Percentiles rank a stretch among this genome's conserved stretches.
Conservation (phyloP, 2,329 filamentous ascomycete genomes). For the Pyricularia grisea region DNA sequence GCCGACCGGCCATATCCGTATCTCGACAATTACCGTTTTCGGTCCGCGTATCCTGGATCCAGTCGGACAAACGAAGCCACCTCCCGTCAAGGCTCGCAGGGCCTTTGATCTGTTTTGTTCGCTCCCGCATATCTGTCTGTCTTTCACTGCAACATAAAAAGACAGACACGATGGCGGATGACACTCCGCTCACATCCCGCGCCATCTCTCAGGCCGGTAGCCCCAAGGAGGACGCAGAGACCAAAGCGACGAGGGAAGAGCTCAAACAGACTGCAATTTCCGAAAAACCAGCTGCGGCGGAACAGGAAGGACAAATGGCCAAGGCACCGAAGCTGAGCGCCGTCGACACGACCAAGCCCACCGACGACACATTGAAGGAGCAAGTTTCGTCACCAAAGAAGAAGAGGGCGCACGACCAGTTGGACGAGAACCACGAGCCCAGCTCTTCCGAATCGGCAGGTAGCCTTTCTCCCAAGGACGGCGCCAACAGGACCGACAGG, state of each 20-base stretch:
- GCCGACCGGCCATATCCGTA: neutral
- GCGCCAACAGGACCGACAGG: constrained; percentile 37
- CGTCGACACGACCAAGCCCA: constrained; percentile 13
- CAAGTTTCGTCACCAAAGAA: constrained; percentile 54
- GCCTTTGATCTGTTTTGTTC: neutral
- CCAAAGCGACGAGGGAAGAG: constrained; percentile 53
- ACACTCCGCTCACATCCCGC: constrained; percentile 30
- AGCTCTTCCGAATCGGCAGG: constrained; percentile 21
- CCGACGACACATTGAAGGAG: constrained; percentile 32
- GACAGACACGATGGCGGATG: constrained; percentile 34
- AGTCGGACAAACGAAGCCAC: neutral
- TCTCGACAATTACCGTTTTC: neutral
- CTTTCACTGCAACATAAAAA: neutral
- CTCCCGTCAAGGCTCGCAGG: neutral
- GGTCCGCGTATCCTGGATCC: neutral
- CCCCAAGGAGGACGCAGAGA: constrained; percentile 50
- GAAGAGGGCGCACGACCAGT: constrained; percentile 52
- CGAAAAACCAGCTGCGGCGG: constrained; percentile 26
- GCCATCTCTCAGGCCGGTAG: constrained; percentile 22
- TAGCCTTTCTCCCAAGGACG: constrained; percentile 30
- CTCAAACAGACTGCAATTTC: constrained; percentile 56
- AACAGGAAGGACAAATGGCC: constrained; percentile 13
- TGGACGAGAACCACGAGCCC: constrained; percentile 38
- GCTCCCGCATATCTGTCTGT: neutral
- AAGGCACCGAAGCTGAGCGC: constrained; percentile 26